Conservation (phyloP, 257 asterid genomes). For the Solanum etuberosum region DNA sequence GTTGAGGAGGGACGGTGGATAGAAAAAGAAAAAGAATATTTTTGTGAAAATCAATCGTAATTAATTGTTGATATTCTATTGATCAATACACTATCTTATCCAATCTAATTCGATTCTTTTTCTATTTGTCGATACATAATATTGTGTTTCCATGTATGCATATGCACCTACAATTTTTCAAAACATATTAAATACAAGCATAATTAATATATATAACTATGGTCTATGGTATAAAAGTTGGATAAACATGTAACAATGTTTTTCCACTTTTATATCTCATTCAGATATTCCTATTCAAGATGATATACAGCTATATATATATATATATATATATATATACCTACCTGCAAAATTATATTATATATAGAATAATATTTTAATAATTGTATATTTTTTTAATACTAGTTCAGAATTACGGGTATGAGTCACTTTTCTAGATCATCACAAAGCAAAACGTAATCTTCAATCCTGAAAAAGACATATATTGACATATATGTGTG, state of each 20-base stretch:
- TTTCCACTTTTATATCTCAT: background rate
- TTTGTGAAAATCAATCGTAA: background rate
- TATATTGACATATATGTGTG: background rate
- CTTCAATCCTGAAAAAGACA: background rate
- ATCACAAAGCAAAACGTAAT: background rate
- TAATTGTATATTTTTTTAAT: background rate
- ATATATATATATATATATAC: background rate
- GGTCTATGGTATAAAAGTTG: background rate
- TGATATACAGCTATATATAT: background rate
- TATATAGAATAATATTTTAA: too few species aligned
- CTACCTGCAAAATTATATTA: background rate
- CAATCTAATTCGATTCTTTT: too few species aligned
- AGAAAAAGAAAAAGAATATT: background rate
- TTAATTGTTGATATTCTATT: background rate
- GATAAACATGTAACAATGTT: background rate
- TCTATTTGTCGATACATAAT: too few species aligned
- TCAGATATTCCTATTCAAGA: background rate
- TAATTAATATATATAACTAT: too few species aligned
- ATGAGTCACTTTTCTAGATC: background rate
- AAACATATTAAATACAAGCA: background rate
- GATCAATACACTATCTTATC: background rate
- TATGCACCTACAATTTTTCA: background rate
- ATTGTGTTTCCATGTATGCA: background rate
- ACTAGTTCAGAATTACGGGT: background rate
- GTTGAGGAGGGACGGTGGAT: background rate